These are phyloP conservation scores for Teunomyces funiuensis DNA, from an alignment of 805 yeast species.

Conservation along the genomic window DNA sequence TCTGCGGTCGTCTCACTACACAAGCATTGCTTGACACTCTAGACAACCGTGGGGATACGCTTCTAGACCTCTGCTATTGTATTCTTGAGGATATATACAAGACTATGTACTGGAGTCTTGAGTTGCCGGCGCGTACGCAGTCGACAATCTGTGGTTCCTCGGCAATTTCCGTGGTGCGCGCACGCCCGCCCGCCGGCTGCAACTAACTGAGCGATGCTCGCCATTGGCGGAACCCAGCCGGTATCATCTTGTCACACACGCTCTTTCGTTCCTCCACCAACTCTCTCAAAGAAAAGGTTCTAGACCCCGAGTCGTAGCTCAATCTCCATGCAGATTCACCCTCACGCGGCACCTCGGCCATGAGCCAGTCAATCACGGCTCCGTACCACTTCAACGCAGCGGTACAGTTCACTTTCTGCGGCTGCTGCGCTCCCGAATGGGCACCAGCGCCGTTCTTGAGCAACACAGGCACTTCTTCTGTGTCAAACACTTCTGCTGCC, in stretches of 20 bases:
- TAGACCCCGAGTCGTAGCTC: constrained; percentile 55
- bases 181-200: constrained; percentile 2
- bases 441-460: constrained; percentile 51
- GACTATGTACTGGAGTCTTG: too few relatives aligned
- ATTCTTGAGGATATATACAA: too few relatives aligned
- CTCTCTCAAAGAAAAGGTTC: constrained; percentile 52
- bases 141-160: too few relatives aligned
- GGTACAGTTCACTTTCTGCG: constrained; percentile 62
- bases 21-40: not conserved
- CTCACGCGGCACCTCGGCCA: constrained; percentile 48
- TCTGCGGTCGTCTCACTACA: not conserved
- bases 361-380: constrained; percentile 78
- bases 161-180: too few relatives aligned
- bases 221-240: constrained; percentile 38
- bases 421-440: constrained; percentile 13
- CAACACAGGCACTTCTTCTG: constrained; percentile 75
- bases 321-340: constrained; percentile 52
- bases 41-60: too few relatives aligned
- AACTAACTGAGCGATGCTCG: constrained; percentile 13
- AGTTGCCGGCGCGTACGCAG: too few relatives aligned
- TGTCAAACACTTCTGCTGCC: constrained; percentile 70
- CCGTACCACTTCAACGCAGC: constrained; percentile 86
- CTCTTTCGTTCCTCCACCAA: constrained; percentile 32
- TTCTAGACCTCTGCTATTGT: too few relatives aligned
- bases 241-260: constrained; percentile 16